These are phyloP conservation scores for Capronia epimyces DNA, from an alignment of 2,329 filamentous ascomycete species.

Conservation along the genomic window DNA sequence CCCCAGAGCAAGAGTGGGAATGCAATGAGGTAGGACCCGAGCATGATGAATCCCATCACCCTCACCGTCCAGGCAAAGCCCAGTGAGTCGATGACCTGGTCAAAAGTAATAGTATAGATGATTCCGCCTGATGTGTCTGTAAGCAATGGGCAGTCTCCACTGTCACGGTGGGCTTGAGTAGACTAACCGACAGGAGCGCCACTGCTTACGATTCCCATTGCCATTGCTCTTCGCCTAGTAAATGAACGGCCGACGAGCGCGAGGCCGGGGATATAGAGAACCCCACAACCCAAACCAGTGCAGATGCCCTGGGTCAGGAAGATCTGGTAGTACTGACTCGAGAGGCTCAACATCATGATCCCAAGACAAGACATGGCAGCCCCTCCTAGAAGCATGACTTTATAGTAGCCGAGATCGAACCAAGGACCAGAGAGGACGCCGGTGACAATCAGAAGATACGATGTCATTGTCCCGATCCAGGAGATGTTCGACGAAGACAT, in stretches of 20 bases:
- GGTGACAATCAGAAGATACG: constrained; percentile 76
- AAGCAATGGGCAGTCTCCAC: background rate
- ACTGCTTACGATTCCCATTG: constrained; percentile 30
- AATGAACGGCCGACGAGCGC: constrained; percentile 27
- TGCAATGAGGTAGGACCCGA: constrained; percentile 33
- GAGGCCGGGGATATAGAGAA: constrained; percentile 79
- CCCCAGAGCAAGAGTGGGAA: constrained; percentile 28
- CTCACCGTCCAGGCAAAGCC: constrained; percentile 48
- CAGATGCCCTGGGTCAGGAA: constrained; percentile 73
- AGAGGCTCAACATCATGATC: constrained; percentile 66
- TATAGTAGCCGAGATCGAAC: constrained; percentile 79
- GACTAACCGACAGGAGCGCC: constrained; percentile 68
- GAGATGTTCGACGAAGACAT: constrained; percentile 67
- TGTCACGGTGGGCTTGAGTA: constrained; percentile 44
- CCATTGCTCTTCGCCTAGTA: constrained; percentile 22
- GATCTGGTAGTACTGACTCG: constrained; percentile 77
- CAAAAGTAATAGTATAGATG: constrained; percentile 54
- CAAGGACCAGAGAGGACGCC: constrained; percentile 81
- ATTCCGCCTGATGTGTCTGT: constrained; percentile 54
- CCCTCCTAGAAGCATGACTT: constrained; percentile 64
- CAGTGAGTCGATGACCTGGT: constrained; percentile 42
- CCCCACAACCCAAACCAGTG: constrained; percentile 66
- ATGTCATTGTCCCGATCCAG: constrained; percentile 83
- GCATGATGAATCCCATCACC: constrained; percentile 39
- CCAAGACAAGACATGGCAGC: constrained; percentile 57